Percentiles rank a stretch among this genome's conserved stretches.
These are phyloP conservation scores for Protomyces inouyei DNA, from an alignment of 1,139 yeast genomes.

Conservation along the genomic window DNA sequence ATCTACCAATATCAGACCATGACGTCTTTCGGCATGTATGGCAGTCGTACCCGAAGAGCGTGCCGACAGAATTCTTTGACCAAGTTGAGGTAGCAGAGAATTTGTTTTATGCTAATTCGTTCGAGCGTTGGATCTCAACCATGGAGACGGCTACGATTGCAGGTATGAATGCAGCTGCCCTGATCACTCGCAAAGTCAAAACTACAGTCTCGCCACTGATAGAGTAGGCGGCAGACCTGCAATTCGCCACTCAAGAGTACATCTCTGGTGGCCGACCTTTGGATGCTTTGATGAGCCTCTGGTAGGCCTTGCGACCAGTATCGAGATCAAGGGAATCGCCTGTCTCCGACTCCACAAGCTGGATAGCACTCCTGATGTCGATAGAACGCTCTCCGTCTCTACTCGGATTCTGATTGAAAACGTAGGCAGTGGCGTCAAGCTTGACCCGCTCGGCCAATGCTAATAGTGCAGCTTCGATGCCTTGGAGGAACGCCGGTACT, in stretches of 20 bases:
- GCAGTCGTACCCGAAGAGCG: slow-evolving; percentile 43
- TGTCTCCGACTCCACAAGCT: background rate
- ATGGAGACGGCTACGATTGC: slow-evolving; percentile 50
- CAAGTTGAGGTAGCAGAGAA: slow-evolving; percentile 36
- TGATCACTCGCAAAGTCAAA: slow-evolving; percentile 26
- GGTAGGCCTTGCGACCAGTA: background rate
- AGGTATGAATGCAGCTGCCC: slow-evolving; percentile 43
- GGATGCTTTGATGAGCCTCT: background rate
- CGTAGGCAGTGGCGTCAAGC: background rate
- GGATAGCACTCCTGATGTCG: background rate
- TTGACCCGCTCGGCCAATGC: background rate
- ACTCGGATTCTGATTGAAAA: background rate
- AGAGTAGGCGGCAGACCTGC: no score
- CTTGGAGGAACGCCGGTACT: background rate
- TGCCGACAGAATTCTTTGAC: slow-evolving; percentile 35
- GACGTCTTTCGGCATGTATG: slow-evolving; percentile 39
- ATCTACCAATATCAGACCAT: slow-evolving; percentile 31
- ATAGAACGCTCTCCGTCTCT: background rate
- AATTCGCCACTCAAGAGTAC: background rate
- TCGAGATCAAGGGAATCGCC: background rate
- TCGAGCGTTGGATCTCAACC: slow-evolving; percentile 47
- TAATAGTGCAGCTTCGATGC: background rate
- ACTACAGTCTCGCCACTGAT: no score
- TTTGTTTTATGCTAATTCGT: slow-evolving; percentile 44
- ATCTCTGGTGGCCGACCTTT: background rate